Evolutionary conservation across 345 rosid genomes (phyloP), one percentile per base, ranked within the genome.

Genomic region (Trapa bicornis): DNA sequence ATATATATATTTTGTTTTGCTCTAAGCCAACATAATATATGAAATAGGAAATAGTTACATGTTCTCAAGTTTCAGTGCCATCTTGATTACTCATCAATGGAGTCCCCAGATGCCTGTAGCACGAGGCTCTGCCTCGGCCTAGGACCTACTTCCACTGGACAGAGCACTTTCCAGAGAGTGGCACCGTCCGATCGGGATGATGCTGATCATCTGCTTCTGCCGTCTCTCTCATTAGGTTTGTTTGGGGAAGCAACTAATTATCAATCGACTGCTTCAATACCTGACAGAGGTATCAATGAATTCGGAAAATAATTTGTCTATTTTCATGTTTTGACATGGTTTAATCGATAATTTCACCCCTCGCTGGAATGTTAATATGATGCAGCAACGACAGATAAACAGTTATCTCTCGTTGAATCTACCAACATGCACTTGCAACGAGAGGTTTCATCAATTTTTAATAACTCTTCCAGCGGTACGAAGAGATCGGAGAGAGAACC

Each of bases 401-500:
- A 61, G 29, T 22, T 22, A n/a, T 16, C 15, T 61, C 37, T 7
- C 7, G 3, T 1, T 2, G 42, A 61, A 61, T 22, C 37, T 5
- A 33, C 17, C 29, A 58, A 1, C 8, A 58, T 5, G 3, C 37
- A 58, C 5, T 58, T 58, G 63, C 29, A 42, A 17, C 43, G 41
- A 38, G 60, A 42, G 15, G 48, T 39, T 1, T 43, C 65, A 0
- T 61, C 71, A 9, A 22, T 22, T 22, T 38, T n/a, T 52, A 32
- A 53, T 2, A 32, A 58, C 41, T 14, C 29, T 53, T 45, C 65
- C 0, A 36, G 63, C 61, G 9, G 11, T 6, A 14, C 11, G 47
- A 70, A 65, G 73, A 66, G 52, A 35, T 48, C 50, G 16, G 22
- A 71, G 74, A 45, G 36, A 54, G 68, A 65, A 33, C 37, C 43